Conservation (phyloP, 2,329 filamentous ascomycete species). For the Cladosporium sp. region DNA sequence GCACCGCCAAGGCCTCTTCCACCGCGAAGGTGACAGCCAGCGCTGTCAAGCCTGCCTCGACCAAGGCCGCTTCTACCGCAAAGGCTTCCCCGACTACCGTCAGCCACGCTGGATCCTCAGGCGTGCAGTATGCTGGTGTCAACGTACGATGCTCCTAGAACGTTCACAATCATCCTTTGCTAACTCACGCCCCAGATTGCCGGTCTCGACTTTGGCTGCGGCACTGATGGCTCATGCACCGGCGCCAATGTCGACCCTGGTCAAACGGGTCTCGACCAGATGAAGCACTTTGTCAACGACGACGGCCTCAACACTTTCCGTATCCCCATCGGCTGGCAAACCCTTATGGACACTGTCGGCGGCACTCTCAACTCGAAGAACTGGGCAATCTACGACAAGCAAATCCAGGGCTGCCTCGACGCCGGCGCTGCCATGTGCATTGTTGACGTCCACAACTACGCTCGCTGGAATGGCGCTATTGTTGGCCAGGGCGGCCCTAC, state of each 20-base stretch:
- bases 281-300: slow-evolving; percentile 55
- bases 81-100: background rate
- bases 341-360: slow-evolving; percentile 25
- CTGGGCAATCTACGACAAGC: slow-evolving; percentile 25
- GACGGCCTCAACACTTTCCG: slow-evolving; percentile 55
- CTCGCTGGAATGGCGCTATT: slow-evolving; percentile 57
- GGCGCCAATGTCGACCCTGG: slow-evolving; percentile 29
- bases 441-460: slow-evolving; percentile 31
- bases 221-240: slow-evolving; percentile 39
- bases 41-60: slow-evolving; percentile 17
- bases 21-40: slow-evolving; percentile 15
- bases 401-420: slow-evolving; percentile 28
- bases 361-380: slow-evolving; percentile 23
- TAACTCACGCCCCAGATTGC: slow-evolving; percentile 19
- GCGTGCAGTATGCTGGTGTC: slow-evolving; percentile 28
- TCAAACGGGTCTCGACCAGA: slow-evolving; percentile 37
- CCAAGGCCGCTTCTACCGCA: slow-evolving; percentile 14
- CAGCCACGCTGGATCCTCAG: slow-evolving; percentile 17
- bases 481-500: slow-evolving; percentile 63
- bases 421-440: slow-evolving; percentile 36
- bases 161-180: background rate
- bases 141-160: slow-evolving; percentile 15
- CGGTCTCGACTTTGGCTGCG: slow-evolving; percentile 33
- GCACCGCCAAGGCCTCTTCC: slow-evolving; percentile 17
- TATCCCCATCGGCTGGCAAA: slow-evolving; percentile 44